Evolutionary conservation across 805 yeast species (phyloP).

Genomic region (Kuraishia hungarica): DNA sequence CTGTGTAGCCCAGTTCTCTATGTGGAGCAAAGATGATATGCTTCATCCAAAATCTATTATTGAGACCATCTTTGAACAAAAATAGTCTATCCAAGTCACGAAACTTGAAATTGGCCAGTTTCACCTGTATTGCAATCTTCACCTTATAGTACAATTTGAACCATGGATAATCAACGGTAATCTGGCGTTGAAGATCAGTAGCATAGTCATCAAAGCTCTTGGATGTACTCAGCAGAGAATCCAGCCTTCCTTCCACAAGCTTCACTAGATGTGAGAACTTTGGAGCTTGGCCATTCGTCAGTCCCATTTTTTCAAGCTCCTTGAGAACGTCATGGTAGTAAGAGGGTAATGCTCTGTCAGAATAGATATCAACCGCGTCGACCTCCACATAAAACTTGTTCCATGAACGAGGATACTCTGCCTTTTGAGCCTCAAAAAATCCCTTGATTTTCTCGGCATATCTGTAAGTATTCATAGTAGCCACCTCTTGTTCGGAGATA

Average conservation of each 20-base stretch:
- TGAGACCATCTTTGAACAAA: conserved; percentile 35
- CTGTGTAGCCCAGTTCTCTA: conserved; percentile 37
- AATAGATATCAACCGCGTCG: conserved; percentile 4
- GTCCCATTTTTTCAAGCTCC: neutral
- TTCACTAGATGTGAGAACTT: conserved; percentile 4
- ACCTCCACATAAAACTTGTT: neutral
- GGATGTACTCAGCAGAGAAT: conserved; percentile 20
- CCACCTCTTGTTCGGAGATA: conserved; percentile 48
- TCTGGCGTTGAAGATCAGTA: conserved; percentile 36
- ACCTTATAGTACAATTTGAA: conserved; percentile 54
- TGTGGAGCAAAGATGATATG: conserved; percentile 59
- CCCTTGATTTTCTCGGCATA: conserved; percentile 35
- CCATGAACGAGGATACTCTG: conserved; percentile 23
- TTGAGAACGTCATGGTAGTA: neutral
- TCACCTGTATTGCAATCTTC: conserved; percentile 46
- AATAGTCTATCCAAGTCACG: conserved; percentile 50
- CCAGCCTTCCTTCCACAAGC: conserved; percentile 4
- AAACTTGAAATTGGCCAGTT: conserved; percentile 43
- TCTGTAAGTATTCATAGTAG: conserved; percentile 29
- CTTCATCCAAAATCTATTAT: conserved; percentile 49
- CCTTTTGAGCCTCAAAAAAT: conserved; percentile 22
- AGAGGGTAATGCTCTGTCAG: conserved; percentile 1
- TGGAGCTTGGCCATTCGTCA: neutral
- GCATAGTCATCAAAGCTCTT: conserved; percentile 39
- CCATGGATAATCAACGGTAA: conserved; percentile 71